Conservation (phyloP, 257 asterid species). For the Nicotiana benthamiana region DNA sequence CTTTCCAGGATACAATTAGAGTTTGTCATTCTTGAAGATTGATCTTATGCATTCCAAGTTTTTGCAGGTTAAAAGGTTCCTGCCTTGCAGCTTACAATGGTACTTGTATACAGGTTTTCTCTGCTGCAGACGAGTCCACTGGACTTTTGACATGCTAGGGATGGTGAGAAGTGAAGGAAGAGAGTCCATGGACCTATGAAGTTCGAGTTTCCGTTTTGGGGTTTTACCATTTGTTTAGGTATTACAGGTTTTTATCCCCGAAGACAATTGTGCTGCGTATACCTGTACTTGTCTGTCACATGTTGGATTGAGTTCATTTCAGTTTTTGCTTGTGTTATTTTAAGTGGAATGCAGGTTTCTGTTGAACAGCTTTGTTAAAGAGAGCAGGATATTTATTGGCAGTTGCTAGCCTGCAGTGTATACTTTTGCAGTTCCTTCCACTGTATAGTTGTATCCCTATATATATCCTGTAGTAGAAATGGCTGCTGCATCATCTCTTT, state of each 20-base stretch:
- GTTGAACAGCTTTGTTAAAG: neutral
- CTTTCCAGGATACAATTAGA: neutral
- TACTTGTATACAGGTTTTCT: conserved; percentile 17
- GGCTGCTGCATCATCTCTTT: neutral
- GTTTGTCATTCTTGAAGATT: neutral
- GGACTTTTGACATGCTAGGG: conserved; percentile 1
- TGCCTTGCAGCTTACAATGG: conserved; percentile 14
- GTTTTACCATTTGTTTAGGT: neutral
- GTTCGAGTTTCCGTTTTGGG: neutral
- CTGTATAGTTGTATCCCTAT: neutral
- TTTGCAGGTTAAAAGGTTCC: conserved; percentile 17
- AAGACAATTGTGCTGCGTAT: neutral
- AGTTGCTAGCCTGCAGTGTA: neutral
- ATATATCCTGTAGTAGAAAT: neutral
- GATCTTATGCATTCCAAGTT: conserved; percentile 1
- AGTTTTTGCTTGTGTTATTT: neutral
- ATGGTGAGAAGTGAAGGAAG: neutral
- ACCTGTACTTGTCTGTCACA: neutral
- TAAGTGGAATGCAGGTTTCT: neutral
- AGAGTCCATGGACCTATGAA: neutral
- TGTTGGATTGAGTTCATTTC: neutral
- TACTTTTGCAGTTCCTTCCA: neutral
- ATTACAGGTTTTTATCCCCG: neutral
- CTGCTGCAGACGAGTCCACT: conserved; percentile 10
- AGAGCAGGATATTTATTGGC: neutral